Evolutionary conservation across 257 asterid species (phyloP), one percentile per base, ranked within the genome.

Genomic region (Ballota nigra): DNA sequence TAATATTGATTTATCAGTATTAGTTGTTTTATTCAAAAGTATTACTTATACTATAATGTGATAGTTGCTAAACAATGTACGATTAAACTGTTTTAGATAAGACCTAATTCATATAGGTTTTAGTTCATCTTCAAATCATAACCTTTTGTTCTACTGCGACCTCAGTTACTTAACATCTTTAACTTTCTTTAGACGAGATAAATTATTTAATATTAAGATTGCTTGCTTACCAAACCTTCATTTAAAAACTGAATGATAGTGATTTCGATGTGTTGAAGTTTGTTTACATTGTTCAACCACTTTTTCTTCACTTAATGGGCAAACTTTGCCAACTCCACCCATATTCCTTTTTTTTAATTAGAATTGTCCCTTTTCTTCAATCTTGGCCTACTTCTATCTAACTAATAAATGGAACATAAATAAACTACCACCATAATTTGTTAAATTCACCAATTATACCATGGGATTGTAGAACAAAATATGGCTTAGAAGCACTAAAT

Each of bases 241-340:
- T 23, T 33, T n/a, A n/a, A 24, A 74, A 29, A 19, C 62, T 33
- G 63, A 60, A 58, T 10, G 41, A 31, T 12, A 38, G 63, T 47
- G 59, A 47, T 22, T 23, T 11, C 3, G 29, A 6, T 43, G 6
- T 22, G 45, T 18, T 13, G 43, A 5, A n/a, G 38, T 19, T 58
- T 40, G 47, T 8, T 31, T 34, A 62, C 47, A 40, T 28, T 24
- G 26, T 61, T 28, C 61, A 68, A 72, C 75, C 55, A 66, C 71
- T 38, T 26, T 58, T 65, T 73, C 81, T 65, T 72, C 66, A 47
- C 74, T 66, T 73, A 52, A 28, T 15, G 71, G 75, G 71, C 71
- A 72, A 66, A 61, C 77, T 45, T 63, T 20, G 53, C 63, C 55
- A 41, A 41, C 19, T 18, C 51, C 3, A 3, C 12, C 15, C 6